A percentile compares a stretch with the other conserved stretches of the same genome.
Conservation (phyloP, 768 basidiomycete genomes). For the Suillus luteus region DNA sequence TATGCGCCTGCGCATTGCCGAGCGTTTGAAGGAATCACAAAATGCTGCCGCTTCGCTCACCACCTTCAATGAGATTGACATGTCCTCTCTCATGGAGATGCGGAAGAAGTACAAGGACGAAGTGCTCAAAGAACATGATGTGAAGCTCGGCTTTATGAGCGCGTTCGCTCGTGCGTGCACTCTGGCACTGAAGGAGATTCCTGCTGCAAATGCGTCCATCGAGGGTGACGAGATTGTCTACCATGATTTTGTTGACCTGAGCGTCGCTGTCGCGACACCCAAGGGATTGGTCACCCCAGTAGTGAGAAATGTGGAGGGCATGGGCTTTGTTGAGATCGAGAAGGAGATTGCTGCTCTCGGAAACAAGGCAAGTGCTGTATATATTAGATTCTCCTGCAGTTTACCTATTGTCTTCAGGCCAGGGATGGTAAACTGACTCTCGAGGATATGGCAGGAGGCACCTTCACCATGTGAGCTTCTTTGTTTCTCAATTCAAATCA, state of each 20-base stretch:
- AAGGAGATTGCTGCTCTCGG: constrained; percentile 88
- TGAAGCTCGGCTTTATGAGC: constrained; percentile 99
- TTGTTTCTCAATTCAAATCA: neutral
- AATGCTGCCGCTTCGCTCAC: constrained; percentile 95
- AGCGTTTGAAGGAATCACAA: constrained; percentile 98
- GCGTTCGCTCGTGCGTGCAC: constrained; percentile 89
- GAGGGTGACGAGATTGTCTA: constrained; percentile 95
- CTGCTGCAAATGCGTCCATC: constrained; percentile 91
- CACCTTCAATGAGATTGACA: constrained; percentile 99
- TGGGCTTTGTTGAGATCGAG: constrained; percentile 91
- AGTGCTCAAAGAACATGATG: constrained; percentile 86
- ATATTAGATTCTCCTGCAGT: neutral
- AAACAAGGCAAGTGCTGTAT: constrained; percentile 57
- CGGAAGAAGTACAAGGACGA: constrained; percentile 93
- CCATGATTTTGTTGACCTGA: constrained; percentile 89
- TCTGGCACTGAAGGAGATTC: constrained; percentile 88
- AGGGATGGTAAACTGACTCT: constrained; percentile 91
- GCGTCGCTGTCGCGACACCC: constrained; percentile 95
- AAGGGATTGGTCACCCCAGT: constrained; percentile 98
- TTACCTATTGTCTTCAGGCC: constrained; percentile 39
- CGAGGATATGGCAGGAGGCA: constrained; percentile 97
- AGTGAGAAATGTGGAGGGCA: constrained; percentile 85
- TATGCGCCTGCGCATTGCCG: constrained; percentile 96
- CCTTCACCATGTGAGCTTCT: constrained; percentile 90
- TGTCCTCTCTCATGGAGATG: constrained; percentile 94